Base-by-base conservation (phyloP, 805 yeast species). In the Brettanomyces sp. region DNA sequence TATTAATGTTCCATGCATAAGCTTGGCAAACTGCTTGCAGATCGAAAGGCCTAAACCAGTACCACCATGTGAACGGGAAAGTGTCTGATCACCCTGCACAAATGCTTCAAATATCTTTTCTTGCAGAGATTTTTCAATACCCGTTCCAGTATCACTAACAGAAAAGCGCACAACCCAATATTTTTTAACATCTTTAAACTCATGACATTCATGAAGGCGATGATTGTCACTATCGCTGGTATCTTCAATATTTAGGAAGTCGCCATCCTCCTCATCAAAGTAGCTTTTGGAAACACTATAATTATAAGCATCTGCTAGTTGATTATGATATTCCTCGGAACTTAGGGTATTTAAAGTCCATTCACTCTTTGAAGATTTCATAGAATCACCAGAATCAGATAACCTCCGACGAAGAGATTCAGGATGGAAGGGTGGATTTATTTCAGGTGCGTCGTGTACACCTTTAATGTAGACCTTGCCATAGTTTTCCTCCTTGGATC, bases 11-110 rank as follows among this genome's bases (percentile, higher is more conserved):
- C 99, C 66, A 47, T 80, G 75, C 98, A 91, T 91, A 79, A 90
- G 78, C 34, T 74, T 76, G 0, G 96, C 96, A 49, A 93, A 74
- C 63, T 91, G 97, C 48, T 87, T 73, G 65, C 97, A 93, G 57
- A 91, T 91, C 1, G 81, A 74, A 39, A 91, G 73, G 1, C 99
- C 99, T 42, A 91, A 70, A 2, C 98, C 99, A 0, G 97, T 93
- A 53, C 99, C 99, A 48, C 98, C 97, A 58, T 85, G 82, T 47
- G 90, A 86, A 58, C 95, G 74, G 4, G 95, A 85, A 25, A 88
- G 70, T 0, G 96, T 88, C 62, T 89, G 96, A 58, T 91, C 98
- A 45, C 98, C 99, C 66, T 91, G 99, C 18, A 90, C 89, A 68
- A 91, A 91, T 1, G 98, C 97, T 57, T 93, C 97, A 63, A 91